phyloP scores from a whole-genome alignment of 441 rosid genomes.

The Cnidoscolus chayamansa region DNA sequence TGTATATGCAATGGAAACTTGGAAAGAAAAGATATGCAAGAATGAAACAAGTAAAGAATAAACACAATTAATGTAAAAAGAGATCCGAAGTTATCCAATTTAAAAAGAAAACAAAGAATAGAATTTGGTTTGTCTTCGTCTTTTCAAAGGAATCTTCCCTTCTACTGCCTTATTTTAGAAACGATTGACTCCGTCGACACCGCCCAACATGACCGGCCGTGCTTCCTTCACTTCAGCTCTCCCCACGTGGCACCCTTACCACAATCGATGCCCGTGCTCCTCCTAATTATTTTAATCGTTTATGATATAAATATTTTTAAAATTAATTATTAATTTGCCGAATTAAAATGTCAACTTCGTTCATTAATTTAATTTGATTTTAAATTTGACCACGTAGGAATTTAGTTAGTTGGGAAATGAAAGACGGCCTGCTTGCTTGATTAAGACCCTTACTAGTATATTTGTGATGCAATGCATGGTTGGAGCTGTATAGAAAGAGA shows the following conservation, averaged over 20 bases:
- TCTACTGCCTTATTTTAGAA: too few relatives aligned
- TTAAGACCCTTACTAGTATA: constrained; percentile 12
- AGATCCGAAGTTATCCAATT: too few relatives aligned
- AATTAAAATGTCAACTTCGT: too few relatives aligned
- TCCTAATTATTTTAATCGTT: constrained; percentile 14
- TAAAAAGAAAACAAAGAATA: too few relatives aligned
- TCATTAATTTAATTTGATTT: too few relatives aligned
- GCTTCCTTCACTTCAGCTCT: constrained; percentile 25
- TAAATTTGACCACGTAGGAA: constrained; percentile 13
- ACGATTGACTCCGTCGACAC: constrained; percentile 31
- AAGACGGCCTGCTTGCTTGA: constrained; percentile 5
- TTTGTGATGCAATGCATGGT: constrained; percentile 15
- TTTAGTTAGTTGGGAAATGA: neutral
- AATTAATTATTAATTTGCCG: neutral
- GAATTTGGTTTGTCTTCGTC: too few relatives aligned
- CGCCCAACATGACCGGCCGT: constrained; percentile 39
- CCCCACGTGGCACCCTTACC: constrained; percentile 48
- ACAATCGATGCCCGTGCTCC: constrained; percentile 31
- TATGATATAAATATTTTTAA: neutral
- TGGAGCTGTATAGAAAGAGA: constrained; percentile 48
- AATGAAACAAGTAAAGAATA: too few relatives aligned
- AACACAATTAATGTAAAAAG: too few relatives aligned
- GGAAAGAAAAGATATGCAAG: too few relatives aligned
- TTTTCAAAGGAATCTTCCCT: too few relatives aligned
- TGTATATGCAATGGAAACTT: too few relatives aligned